Base-by-base conservation (phyloP, 1,284 basidiomycete genomes). In the Ganoderma meredithae region DNA sequence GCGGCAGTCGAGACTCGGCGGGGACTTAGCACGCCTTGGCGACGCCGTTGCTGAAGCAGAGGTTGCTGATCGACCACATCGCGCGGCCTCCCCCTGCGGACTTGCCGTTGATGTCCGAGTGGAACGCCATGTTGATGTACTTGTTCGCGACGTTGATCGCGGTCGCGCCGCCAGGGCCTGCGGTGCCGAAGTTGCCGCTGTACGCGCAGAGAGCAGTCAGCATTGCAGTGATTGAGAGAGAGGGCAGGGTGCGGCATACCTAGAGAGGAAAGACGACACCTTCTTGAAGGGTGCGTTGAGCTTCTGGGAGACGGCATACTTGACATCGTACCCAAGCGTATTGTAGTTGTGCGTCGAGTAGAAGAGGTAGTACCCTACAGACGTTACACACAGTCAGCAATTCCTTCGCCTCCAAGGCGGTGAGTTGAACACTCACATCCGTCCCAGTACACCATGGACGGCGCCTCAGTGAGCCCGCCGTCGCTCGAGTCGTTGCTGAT, bases 251-350 rank as follows among this genome's bases (percentile, higher is more conserved):
- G 27, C 27, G 41, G 41, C 41, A 3, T 41, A 47, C 44, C 44
- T 47, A 1, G n/a, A 19, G 44, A 60, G 64, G 58, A 65, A 65
- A 17, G 64, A 58, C 22, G 61, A 55, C 58, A 53, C 69, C 53
- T 74, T 76, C n/a, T 72, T 73, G 52, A 75, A 76, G 40, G 74
- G 74, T 19, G 71, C 74, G 6, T 68, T 63, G 44, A 76, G 64
- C 49, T 62, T 69, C 7, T 71, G 43, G 10, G 72, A 66, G n/a
- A 73, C 73, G 9, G 74, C 74, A 33, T 76, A 76, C 61, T 68
- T 66, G n/a, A 75, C 68, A 43, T 76, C 74, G 40, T 76, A 76
- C 13, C 68, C 49, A 31, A 67, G 59, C 39, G 72, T 71, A 39
- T 71, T 69, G 64, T 72, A 76, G 66, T 71, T 70, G 60, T 74